A percentile compares a stretch with the other conserved stretches of the same genome.
These are phyloP conservation scores for Hortaea werneckii DNA, from an alignment of 2,329 filamentous ascomycete species.

Conservation along the genomic window DNA sequence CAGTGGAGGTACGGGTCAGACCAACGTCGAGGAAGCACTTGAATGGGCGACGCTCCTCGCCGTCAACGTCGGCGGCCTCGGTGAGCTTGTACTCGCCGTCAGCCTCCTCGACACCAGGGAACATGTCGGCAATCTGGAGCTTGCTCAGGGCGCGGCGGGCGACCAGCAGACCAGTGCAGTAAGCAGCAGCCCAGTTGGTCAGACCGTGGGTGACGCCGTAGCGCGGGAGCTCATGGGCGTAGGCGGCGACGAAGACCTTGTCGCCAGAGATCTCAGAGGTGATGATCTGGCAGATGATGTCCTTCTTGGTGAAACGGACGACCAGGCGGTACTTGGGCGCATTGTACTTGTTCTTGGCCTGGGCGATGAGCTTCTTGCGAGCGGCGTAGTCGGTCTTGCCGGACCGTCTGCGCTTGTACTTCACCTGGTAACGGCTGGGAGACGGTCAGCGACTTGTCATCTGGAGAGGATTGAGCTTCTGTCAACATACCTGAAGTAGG, in stretches of 20 bases:
- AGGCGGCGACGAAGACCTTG: conserved; percentile 89
- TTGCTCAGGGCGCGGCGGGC: conserved; percentile 95
- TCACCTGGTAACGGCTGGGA: conserved; percentile 91
- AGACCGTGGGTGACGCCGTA: conserved; percentile 98
- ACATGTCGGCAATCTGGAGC: conserved; percentile 87
- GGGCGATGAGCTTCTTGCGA: conserved; percentile 97
- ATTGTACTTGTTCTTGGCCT: conserved; percentile 99
- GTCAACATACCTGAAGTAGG: conserved; percentile 84
- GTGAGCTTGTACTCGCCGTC: conserved; percentile 94
- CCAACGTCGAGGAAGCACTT: conserved; percentile 98
- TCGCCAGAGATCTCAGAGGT: conserved; percentile 92
- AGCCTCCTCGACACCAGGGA: conserved; percentile 91
- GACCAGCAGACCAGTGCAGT: conserved; percentile 91
- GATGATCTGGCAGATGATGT: conserved; percentile 98
- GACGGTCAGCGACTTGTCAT: conserved; percentile 3
- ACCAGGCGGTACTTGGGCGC: conserved; percentile 99
- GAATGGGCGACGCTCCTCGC: conserved; percentile 88
- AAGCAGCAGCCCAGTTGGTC: conserved; percentile 98
- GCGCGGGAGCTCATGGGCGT: conserved; percentile 93
- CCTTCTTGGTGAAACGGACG: conserved; percentile 72
- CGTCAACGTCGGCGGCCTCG: conserved; percentile 84
- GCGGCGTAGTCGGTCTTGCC: conserved; percentile 99
- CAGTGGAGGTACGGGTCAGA: conserved; percentile 92
- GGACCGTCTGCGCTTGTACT: conserved; percentile 93
- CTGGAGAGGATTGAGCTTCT: conserved; percentile 1